Base-by-base conservation (phyloP, 805 yeast genomes). In the Myxozyma monticola region DNA sequence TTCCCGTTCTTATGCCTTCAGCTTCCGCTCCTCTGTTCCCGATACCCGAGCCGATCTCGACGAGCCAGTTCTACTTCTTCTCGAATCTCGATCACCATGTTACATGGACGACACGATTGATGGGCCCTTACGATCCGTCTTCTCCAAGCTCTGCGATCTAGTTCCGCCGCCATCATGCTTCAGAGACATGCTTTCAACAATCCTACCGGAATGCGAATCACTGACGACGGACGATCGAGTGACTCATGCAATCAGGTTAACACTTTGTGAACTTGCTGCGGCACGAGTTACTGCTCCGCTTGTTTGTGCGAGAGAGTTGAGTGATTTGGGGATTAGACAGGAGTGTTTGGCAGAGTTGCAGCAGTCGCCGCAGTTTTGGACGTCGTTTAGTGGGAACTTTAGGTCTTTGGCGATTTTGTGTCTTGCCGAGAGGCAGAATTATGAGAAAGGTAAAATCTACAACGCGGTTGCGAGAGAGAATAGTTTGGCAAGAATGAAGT, bases 361-460 rank as follows among this genome's bases (percentile, higher is more conserved):
- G 21, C 33, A 29, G 7, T 39, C 48, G 24, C 61, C 62, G 7
- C 62, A 59, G 38, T 42, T 51, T 42, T 59, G 62, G 62, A 55
- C 62, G 2, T 58, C 62, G 8, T 59, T 59, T 33, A 58, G 60
- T 37, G 60, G 57, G 7, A 58, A 59, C 22, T 56, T 55, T 37
- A 42, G 57, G 21, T 44, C 61, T 8, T 40, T 59, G 29, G 51
- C 46, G 18, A 39, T 51, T 7, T 20, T 58, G 12, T 59, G 62
- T 24, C 29, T 44, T 8, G 48, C 53, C 18, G 58, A 54, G 21
- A 28, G 49, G 25, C 24, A 24, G 25, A 38, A 46, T 34, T 42
- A 54, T 37, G 58, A 54, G 17, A 42, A 46, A 31, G 55, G 55
- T 50, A 25, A 9, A 2, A 14, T 18, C 9, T 12, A 36, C 24